Base-by-base conservation (phyloP, 2,329 filamentous ascomycete species). In the Didymella exigua region DNA sequence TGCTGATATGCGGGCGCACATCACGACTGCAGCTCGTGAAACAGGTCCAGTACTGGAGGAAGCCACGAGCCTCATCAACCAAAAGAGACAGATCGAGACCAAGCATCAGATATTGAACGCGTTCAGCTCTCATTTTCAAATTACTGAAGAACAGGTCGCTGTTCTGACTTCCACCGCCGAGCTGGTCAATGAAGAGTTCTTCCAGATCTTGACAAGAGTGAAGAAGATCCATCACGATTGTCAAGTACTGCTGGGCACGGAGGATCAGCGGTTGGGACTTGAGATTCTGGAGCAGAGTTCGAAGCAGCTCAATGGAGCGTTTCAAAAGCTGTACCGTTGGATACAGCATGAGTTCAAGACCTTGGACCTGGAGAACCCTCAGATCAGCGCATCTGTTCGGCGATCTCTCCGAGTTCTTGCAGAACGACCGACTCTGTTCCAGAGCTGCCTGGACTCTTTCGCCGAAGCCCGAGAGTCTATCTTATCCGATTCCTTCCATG, bases 321-420 rank as follows among this genome's bases (percentile, higher is more conserved):
- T 95, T 66, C 93, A 99, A 71, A 99, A 97, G 72, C 83, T 99
- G 2, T 97, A 96, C 76, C 87, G 91, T 66, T 99, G 93, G 93
- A 87, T 96, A 18, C 93, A 97, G 72, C 87, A 89, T 55, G 92
- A 97, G 67, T 96, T 99, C 77, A 96, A 93, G 73, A 88, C 88
- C 0, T 78, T 98, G 45, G 96, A 98, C 71, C 83, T 98, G 8
- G 95, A 99, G 69, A 96, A 96, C 63, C 93, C 93, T 0, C 93
- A 96, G 67, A 93, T 98, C 72, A 93, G 89, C 70, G 84, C 88
- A 18, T 88, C 90, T 0, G 93, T 99, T 58, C 85, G 93, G 46
- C 86, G 88, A 51, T 92, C 92, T 19, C 81, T 99, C 33, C 86
- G 92, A 43, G 90, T 96, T 10, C 81, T 99, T 16, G 92, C 95